These are phyloP conservation scores for Ormosia emarginata DNA, from an alignment of 306 rosid genomes.

Conservation along the genomic window DNA sequence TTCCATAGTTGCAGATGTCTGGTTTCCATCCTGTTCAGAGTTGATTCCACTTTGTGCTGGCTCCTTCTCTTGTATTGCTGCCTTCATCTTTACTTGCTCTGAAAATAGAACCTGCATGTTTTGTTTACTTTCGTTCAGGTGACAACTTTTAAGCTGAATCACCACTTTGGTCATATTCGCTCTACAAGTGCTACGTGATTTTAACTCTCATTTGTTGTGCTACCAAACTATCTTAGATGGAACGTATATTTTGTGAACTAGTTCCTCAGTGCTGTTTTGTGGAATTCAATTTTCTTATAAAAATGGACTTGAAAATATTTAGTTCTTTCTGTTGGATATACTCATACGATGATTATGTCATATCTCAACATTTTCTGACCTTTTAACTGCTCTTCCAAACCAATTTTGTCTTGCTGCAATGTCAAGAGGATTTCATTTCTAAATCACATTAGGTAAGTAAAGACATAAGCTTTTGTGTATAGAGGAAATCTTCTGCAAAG, in stretches of 20 bases:
- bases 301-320: neutral
- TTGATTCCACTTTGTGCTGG: conserved; percentile 38
- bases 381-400: neutral
- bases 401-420: conserved; percentile 10
- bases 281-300: neutral
- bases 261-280: neutral
- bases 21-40: conserved; percentile 58
- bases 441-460: neutral
- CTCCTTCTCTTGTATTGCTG: conserved; percentile 74
- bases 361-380: neutral
- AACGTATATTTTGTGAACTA: neutral
- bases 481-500: neutral
- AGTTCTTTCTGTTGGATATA: neutral
- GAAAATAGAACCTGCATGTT: conserved; percentile 62
- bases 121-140: conserved; percentile 21
- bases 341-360: neutral
- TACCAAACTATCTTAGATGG: neutral
- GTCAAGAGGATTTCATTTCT: neutral
- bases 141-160: conserved; percentile 5
- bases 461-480: neutral
- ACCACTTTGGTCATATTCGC: neutral
- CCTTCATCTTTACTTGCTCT: conserved; percentile 89
- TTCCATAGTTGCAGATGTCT: conserved; percentile 37
- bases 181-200: neutral
- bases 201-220: neutral